Evolutionary conservation across 176 grass and related monocot genomes (phyloP), one percentile per base, ranked within the genome.

Genomic region (Carex cristatella): DNA sequence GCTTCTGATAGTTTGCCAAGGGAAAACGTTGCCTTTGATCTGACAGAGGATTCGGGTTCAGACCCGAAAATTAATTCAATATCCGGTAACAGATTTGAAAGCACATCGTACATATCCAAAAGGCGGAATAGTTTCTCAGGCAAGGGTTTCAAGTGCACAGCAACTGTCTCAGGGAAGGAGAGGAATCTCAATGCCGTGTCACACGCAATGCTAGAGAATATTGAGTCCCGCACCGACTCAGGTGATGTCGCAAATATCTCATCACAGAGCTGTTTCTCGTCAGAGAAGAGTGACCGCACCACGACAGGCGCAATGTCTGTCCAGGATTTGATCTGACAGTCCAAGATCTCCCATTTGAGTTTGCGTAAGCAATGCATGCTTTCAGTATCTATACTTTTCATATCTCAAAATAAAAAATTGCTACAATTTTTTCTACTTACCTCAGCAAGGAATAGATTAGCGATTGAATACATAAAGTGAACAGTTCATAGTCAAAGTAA

Each of bases 101-200:
- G 48, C 2, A 83, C 44, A 74, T 71, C 81, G 57, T 97, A 91
- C 70, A 97, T 79, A 63, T 94, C 91, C 4, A 97, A 91, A 68
- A 97, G 86, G 27, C 86, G 83, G 81, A 97, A 94, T 55, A 97
- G 87, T 12, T 91, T 87, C 55, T 97, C 94, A 0, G 88, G 87
- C 0, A 88, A 90, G 38, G 91, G 89, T 40, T 83, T 89, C 0
- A 88, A 82, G 4, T 85, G 75, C 7, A 85, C 81, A 40, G 87
- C 84, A 38, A 58, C 77, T 16, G 71, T 76, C 72, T 91, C 92
- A 0, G 91, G 89, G 19, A 93, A 57, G 38, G 33, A 57, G 51
- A 98, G 64, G 35, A 94, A 79, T 0, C 18, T 10, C 0, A 67
- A 31, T 37, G 91, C 87, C 2, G 82, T 84, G 1, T 94, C 91